Conservation (phyloP, 2,329 filamentous ascomycete genomes). For the Monosporascus cannonballus region DNA sequence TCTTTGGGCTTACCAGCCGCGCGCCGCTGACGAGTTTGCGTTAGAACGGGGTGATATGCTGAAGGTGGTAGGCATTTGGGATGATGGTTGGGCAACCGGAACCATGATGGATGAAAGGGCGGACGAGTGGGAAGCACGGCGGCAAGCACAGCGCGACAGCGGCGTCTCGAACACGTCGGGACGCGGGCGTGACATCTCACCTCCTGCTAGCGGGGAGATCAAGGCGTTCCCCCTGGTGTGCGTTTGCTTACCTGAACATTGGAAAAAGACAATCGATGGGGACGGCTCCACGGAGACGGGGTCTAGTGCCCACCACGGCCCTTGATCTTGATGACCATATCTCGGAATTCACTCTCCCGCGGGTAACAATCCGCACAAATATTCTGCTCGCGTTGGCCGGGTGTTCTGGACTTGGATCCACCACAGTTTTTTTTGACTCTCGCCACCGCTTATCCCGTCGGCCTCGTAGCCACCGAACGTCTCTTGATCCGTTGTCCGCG, state of each 20-base stretch:
- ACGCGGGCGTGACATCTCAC: constrained; percentile 52
- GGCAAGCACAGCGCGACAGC: constrained; percentile 79
- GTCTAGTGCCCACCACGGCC: constrained; percentile 32
- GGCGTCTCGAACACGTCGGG: constrained; percentile 80
- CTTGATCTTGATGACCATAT: constrained; percentile 16
- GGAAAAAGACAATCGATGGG: constrained; percentile 93
- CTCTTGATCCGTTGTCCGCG: too few species aligned
- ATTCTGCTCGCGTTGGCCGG: constrained; percentile 30
- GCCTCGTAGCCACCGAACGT: too few species aligned
- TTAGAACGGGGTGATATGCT: constrained; percentile 96
- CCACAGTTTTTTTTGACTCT: constrained; percentile 2
- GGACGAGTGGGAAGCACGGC: constrained; percentile 79
- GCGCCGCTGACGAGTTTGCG: constrained; percentile 86
- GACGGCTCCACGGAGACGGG: constrained; percentile 65
- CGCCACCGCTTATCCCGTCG: constrained; percentile 5
- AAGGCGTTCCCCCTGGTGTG: constrained; percentile 97
- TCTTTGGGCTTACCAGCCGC: constrained; percentile 94
- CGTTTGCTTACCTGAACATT: constrained; percentile 90
- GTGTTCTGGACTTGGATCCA: constrained; percentile 27
- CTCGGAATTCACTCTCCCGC: constrained; percentile 11
- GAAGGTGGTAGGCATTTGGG: constrained; percentile 97
- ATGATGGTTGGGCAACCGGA: constrained; percentile 97
- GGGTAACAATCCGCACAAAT: constrained; percentile 14
- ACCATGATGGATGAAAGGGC: constrained; percentile 75
- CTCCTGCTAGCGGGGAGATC: constrained; percentile 70